Evolutionary conservation across 768 basidiomycete genomes (phyloP).

Genomic region (Clitopilus hobsonii): DNA sequence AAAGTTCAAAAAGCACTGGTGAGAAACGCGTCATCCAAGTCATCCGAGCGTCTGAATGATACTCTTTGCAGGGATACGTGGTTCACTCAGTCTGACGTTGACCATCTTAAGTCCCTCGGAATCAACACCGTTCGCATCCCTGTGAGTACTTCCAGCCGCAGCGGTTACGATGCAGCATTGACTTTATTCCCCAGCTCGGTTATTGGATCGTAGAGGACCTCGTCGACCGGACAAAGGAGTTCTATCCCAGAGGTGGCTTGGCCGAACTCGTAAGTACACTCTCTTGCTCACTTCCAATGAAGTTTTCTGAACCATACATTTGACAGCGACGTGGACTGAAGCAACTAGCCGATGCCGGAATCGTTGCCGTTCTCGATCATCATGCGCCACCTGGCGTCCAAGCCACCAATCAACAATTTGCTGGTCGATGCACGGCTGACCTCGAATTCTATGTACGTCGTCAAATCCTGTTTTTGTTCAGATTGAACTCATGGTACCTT

Average conservation of each 20-base stretch:
- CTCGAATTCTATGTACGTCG: slow-evolving; percentile 67
- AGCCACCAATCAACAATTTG: slow-evolving; percentile 54
- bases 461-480: not conserved
- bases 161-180: not conserved
- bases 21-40: not conserved
- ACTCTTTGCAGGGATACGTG: slow-evolving; percentile 49
- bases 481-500: not conserved
- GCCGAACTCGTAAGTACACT: slow-evolving; percentile 45
- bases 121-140: slow-evolving; percentile 80
- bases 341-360: slow-evolving; percentile 58
- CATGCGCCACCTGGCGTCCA: slow-evolving; percentile 73
- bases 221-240: slow-evolving; percentile 57
- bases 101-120: slow-evolving; percentile 44
- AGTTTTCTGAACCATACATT: not conserved
- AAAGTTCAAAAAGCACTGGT: slow-evolving; percentile 65
- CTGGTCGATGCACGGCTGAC: slow-evolving; percentile 66
- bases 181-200: slow-evolving; percentile 46
- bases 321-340: slow-evolving; percentile 54
- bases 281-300: not conserved
- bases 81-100: slow-evolving; percentile 64
- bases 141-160: slow-evolving; percentile 35
- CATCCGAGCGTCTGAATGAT: not conserved
- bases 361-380: slow-evolving; percentile 60
- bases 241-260: slow-evolving; percentile 69
- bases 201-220: slow-evolving; percentile 80